Percentiles rank a stretch among this genome's conserved stretches.
Conservation (phyloP, 2,329 filamentous ascomycete genomes). For the Huntiella abstrusa region DNA sequence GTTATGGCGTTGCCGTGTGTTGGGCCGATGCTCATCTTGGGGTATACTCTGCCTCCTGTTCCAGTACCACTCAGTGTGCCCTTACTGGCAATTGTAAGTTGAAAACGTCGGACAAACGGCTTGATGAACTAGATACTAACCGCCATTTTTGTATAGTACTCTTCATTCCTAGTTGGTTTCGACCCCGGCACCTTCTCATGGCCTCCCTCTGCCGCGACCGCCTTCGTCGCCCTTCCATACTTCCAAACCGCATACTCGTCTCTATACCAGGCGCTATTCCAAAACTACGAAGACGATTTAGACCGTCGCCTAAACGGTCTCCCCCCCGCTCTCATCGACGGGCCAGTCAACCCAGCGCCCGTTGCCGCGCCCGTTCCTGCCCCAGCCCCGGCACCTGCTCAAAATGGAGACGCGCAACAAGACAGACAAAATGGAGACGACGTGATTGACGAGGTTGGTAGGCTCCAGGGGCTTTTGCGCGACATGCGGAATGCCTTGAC, state of each 20-base stretch:
- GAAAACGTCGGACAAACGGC: not conserved
- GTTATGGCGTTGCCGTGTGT: slow-evolving; percentile 24
- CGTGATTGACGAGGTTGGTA: slow-evolving; percentile 13
- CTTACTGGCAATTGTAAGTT: slow-evolving; percentile 12
- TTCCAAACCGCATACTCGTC: slow-evolving; percentile 26
- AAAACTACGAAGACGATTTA: slow-evolving; percentile 28
- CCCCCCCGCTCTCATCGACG: slow-evolving; percentile 13
- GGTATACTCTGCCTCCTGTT: slow-evolving; percentile 25
- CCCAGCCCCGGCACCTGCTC: slow-evolving; percentile 14
- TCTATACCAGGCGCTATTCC: slow-evolving; percentile 27
- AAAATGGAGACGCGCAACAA: slow-evolving; percentile 12
- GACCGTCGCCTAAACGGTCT: slow-evolving; percentile 28
- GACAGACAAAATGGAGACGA: slow-evolving; percentile 14
- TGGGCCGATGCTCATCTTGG: slow-evolving; percentile 26
- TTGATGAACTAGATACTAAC: not conserved
- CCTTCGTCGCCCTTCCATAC: slow-evolving; percentile 30
- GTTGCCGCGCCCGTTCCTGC: not conserved
- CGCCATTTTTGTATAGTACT: slow-evolving; percentile 28
- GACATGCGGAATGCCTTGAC: not conserved
- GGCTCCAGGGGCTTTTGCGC: not conserved
- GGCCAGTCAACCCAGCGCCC: slow-evolving; percentile 9
- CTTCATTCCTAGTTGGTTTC: slow-evolving; percentile 25
- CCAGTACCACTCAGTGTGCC: slow-evolving; percentile 23
- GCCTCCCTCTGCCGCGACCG: slow-evolving; percentile 34
- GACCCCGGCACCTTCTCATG: slow-evolving; percentile 28